Conservation (phyloP, 495 filamentous ascomycete genomes). For the Hypoxylon cercidicola region DNA sequence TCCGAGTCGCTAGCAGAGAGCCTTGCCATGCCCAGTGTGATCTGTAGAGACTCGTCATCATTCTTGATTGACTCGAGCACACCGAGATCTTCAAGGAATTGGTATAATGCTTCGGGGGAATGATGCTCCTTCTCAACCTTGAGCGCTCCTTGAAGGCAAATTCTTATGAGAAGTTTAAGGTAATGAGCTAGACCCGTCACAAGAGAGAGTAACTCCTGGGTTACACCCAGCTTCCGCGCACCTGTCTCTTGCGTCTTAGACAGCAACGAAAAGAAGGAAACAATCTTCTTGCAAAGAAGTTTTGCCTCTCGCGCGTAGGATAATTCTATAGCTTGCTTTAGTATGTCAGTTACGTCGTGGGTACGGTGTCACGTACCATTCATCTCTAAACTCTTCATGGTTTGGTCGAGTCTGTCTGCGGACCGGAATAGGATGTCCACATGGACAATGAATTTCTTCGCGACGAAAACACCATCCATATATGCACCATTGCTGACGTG, state of each 20-base stretch:
- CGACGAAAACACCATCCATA: constrained; percentile 92
- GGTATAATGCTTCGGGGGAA: constrained; percentile 75
- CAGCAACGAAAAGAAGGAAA: constrained; percentile 94
- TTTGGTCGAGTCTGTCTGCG: constrained; percentile 81
- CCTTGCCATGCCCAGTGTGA: constrained; percentile 74
- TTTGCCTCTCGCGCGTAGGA: constrained; percentile 95
- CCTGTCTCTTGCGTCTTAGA: constrained; percentile 94
- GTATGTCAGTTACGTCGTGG: neutral
- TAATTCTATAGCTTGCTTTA: constrained; percentile 66
- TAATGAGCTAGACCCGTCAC: constrained; percentile 98
- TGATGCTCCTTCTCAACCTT: constrained; percentile 87
- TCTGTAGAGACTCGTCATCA: constrained; percentile 75
- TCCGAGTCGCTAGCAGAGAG: constrained; percentile 84
- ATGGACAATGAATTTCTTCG: constrained; percentile 96
- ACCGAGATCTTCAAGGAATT: constrained; percentile 83
- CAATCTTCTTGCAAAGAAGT: constrained; percentile 98
- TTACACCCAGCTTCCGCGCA: constrained; percentile 89
- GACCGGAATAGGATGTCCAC: constrained; percentile 93
- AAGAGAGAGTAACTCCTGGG: constrained; percentile 92
- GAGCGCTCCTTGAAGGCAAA: constrained; percentile 92
- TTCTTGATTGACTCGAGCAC: constrained; percentile 76
- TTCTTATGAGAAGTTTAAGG: constrained; percentile 96
- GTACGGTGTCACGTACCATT: constrained; percentile 68
- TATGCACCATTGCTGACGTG: constrained; percentile 99
- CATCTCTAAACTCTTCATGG: constrained; percentile 73